Percentiles rank a stretch among this genome's conserved stretches.
Evolutionary conservation across 2,329 filamentous ascomycete species (phyloP).

Genomic region (Colletotrichum navitas): DNA sequence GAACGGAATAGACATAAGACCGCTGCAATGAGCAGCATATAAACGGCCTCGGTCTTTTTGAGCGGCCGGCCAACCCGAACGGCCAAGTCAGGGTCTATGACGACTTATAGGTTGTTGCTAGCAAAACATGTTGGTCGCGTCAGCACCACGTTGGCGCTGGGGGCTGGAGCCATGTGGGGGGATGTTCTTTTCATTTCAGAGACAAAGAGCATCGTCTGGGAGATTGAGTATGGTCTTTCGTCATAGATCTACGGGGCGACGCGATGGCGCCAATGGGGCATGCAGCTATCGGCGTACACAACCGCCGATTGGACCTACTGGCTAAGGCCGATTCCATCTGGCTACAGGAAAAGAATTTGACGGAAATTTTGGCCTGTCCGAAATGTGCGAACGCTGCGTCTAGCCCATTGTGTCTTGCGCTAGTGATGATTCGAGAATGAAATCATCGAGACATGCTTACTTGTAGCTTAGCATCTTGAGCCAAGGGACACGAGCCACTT

Average conservation of each 20-base stretch:
- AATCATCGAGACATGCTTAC: too few species aligned
- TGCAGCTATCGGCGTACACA: conserved; percentile 10
- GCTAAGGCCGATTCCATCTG: conserved; percentile 10
- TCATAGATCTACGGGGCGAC: conserved; percentile 37
- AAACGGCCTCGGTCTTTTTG: conserved; percentile 8
- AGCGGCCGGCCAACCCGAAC: neutral
- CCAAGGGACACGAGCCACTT: neutral
- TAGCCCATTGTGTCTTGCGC: conserved; percentile 11
- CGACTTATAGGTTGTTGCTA: conserved; percentile 16
- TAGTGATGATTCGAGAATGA: neutral
- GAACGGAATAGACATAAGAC: conserved; percentile 11
- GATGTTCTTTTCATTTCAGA: neutral
- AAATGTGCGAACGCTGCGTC: conserved; percentile 22
- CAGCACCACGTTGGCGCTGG: conserved; percentile 21
- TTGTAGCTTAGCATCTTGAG: too few species aligned
- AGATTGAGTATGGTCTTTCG: conserved; percentile 29
- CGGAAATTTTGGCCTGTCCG: conserved; percentile 37
- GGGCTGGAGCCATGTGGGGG: conserved; percentile 19
- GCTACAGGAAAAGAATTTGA: neutral
- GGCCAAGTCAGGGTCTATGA: conserved; percentile 31
- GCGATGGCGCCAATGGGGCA: conserved; percentile 15
- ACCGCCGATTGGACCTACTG: conserved; percentile 24
- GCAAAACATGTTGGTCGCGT: conserved; percentile 26
- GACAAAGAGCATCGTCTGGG: conserved; percentile 22
- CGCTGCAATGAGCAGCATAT: neutral